Conservation (phyloP, 1,284 basidiomycete genomes). For the Ganoderma meredithae region DNA sequence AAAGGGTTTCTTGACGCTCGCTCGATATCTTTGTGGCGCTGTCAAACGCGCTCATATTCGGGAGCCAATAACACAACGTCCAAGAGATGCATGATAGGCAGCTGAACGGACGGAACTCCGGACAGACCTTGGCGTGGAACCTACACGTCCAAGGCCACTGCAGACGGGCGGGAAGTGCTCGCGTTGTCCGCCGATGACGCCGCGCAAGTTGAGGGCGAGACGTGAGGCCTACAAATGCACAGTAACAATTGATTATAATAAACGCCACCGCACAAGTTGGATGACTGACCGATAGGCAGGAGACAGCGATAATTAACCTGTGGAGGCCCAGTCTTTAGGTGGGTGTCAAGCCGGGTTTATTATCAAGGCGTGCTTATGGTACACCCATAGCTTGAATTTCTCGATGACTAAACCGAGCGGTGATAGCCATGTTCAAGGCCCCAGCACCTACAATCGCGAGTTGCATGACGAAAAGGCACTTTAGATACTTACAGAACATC, state of each 20-base stretch:
- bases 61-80: background rate
- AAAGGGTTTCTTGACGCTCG: background rate
- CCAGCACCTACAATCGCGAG: background rate
- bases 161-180: background rate
- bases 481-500: conserved; percentile 2
- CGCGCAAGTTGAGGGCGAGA: background rate
- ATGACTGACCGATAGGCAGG: background rate
- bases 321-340: background rate
- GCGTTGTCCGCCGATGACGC: background rate
- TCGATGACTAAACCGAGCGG: background rate
- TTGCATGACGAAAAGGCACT: background rate
- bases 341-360: no score
- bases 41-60: no score
- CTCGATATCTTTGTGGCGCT: no score
- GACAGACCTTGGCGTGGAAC: background rate
- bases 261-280: background rate
- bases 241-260: background rate
- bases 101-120: background rate
- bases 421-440: background rate
- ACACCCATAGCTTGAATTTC: conserved; percentile 2
- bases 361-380: background rate
- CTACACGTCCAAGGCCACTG: background rate
- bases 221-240: background rate
- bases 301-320: conserved; percentile 6
- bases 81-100: background rate